phyloP scores from a whole-genome alignment of 129 eudicot genomes.

The Gnaphalium uliginosum region DNA sequence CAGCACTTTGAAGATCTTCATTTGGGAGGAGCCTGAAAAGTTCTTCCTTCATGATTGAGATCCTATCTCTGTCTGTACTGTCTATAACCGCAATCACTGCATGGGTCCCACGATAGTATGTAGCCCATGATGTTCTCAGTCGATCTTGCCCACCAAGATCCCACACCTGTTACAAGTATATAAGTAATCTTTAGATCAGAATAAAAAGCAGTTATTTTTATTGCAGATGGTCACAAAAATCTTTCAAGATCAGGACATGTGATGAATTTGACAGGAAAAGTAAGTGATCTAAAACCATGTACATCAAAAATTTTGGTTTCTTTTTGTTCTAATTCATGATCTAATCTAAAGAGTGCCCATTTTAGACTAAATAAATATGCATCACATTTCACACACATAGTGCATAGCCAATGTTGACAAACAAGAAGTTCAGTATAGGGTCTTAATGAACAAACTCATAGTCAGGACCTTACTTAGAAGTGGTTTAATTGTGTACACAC shows the following conservation, averaged over 20 bases:
- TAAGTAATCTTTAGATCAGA: not conserved
- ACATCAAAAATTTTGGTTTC: not conserved
- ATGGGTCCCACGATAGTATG: slow-evolving; percentile 93
- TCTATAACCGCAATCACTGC: slow-evolving; percentile 92
- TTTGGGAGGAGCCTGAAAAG: slow-evolving; percentile 77
- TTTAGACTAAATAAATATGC: not conserved
- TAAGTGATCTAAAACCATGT: not conserved
- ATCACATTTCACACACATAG: not conserved
- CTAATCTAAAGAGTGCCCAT: not conserved
- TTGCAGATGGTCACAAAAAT: not conserved
- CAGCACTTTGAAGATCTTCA: slow-evolving; percentile 87
- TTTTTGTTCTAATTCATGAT: not conserved
- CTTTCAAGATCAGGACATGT: not conserved
- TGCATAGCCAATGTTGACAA: not conserved
- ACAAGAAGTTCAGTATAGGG: not conserved
- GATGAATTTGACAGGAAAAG: not conserved
- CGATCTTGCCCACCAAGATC: slow-evolving; percentile 98
- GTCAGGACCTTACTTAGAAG: not conserved
- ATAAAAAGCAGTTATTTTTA: too few species aligned
- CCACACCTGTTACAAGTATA: slow-evolving; percentile 62
- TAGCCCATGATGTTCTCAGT: slow-evolving; percentile 63
- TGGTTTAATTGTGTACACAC: not conserved
- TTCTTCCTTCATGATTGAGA: slow-evolving; percentile 85
- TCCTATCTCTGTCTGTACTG: slow-evolving; percentile 71
- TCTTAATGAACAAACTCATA: not conserved